A percentile compares a stretch with the other conserved stretches of the same genome.
Conservation (phyloP, 202 grass and related monocot genomes). For the Setaria italica region DNA sequence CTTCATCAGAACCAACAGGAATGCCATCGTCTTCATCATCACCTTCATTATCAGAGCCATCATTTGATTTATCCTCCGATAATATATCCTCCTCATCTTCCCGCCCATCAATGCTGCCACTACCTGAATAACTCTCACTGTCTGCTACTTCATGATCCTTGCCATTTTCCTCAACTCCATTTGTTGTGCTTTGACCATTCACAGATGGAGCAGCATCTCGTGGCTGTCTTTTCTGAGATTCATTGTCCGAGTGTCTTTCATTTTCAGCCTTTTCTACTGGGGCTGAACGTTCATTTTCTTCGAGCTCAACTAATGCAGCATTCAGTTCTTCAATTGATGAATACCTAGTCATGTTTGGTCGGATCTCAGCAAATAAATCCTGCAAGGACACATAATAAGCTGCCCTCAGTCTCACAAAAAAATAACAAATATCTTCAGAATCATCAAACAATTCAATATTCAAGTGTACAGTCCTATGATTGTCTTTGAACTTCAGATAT, state of each 20-base stretch:
- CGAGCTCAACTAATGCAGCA: slow-evolving; percentile 73
- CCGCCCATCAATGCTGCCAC: slow-evolving; percentile 72
- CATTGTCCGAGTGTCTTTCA: slow-evolving; percentile 57
- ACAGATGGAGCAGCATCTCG: slow-evolving; percentile 42
- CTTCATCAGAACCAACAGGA: slow-evolving; percentile 82
- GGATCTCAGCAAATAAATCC: slow-evolving; percentile 84
- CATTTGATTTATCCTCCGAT: slow-evolving; percentile 82
- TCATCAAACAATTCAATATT: slow-evolving; percentile 32
- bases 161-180: slow-evolving; percentile 74
- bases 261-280: slow-evolving; percentile 54
- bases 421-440: neutral
- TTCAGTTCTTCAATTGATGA: slow-evolving; percentile 87
- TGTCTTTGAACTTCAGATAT: slow-evolving; percentile 19
- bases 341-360: slow-evolving; percentile 90
- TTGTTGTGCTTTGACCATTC: slow-evolving; percentile 59
- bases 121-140: slow-evolving; percentile 91
- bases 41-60: slow-evolving; percentile 79
- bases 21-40: slow-evolving; percentile 88
- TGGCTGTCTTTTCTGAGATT: slow-evolving; percentile 59
- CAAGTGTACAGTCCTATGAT: neutral
- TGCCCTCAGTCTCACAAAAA: slow-evolving; percentile 14
- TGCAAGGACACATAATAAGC: slow-evolving; percentile 50
- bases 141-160: slow-evolving; percentile 67
- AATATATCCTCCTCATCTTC: slow-evolving; percentile 89
- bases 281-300: slow-evolving; percentile 75